Evolutionary conservation across 768 basidiomycete species (phyloP).

Genomic region (Boletus bicolor): DNA sequence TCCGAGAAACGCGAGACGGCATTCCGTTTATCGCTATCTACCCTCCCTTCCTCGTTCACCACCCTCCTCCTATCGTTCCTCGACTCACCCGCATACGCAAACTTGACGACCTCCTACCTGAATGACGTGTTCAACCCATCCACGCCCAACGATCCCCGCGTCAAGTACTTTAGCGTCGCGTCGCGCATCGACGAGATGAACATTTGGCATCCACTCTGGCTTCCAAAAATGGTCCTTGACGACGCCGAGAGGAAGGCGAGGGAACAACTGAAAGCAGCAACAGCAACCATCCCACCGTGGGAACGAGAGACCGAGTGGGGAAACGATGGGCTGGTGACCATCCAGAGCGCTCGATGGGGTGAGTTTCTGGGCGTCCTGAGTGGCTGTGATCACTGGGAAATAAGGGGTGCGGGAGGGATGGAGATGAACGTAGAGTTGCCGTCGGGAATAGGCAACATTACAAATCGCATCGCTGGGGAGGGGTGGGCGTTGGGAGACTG

Average conservation of each 20-base stretch:
- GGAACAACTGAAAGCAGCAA: constrained; percentile 37
- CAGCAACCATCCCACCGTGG: constrained; percentile 40
- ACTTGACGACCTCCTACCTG: constrained; percentile 83
- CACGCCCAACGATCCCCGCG: constrained; percentile 73
- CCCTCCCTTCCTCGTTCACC: constrained; percentile 80
- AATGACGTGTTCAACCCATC: constrained; percentile 77
- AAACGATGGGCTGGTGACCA: constrained; percentile 88
- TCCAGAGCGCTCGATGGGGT: constrained; percentile 95
- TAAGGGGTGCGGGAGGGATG: constrained; percentile 82
- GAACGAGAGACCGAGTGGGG: constrained; percentile 61
- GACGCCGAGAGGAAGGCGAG: constrained; percentile 67
- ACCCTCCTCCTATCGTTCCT: constrained; percentile 83
- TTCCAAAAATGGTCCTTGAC: constrained; percentile 92
- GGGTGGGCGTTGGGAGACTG: constrained; percentile 52
- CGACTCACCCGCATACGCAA: constrained; percentile 96
- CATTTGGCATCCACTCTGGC: constrained; percentile 95
- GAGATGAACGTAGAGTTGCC: constrained; percentile 62
- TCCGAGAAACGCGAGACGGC: constrained; percentile 32
- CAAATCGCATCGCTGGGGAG: constrained; percentile 37
- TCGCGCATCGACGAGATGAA: constrained; percentile 63
- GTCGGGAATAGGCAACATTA: constrained; percentile 43
- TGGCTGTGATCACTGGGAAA: constrained; percentile 94
- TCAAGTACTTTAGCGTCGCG: constrained; percentile 91
- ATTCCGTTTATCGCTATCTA: constrained; percentile 50
- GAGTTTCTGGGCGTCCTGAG: constrained; percentile 90